Evolutionary conservation across 192 early-diverging fungal genomes (phyloP).

Genomic region (Mortierella hygrophila): DNA sequence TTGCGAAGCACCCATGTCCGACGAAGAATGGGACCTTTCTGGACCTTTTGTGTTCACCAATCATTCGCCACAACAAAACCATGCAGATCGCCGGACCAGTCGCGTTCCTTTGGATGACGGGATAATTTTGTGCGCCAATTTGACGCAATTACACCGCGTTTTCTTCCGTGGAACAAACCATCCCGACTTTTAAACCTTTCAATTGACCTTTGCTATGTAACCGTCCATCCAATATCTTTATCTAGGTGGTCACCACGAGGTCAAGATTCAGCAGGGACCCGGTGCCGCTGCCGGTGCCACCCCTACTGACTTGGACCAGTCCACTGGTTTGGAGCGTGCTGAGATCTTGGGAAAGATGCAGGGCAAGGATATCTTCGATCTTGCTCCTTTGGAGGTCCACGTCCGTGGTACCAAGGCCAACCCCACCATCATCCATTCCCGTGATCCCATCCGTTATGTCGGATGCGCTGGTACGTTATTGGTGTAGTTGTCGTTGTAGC

Average conservation of each 20-base stretch:
- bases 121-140: background rate
- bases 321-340: constrained; percentile 91
- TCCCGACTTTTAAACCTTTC: background rate
- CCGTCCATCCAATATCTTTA: constrained; percentile 10
- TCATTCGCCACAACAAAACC: background rate
- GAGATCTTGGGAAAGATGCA: constrained; percentile 88
- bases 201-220: background rate
- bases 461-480: constrained; percentile 89
- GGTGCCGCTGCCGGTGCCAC: constrained; percentile 79
- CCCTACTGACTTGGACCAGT: constrained; percentile 88
- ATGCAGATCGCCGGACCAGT: background rate
- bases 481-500: constrained; percentile 8
- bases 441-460: constrained; percentile 85
- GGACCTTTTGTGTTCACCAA: background rate
- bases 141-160: background rate
- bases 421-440: constrained; percentile 89
- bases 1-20: background rate
- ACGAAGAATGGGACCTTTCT: background rate
- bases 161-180: background rate
- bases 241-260: constrained; percentile 51
- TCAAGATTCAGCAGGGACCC: constrained; percentile 65
- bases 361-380: constrained; percentile 91
- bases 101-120: background rate
- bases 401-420: constrained; percentile 84
- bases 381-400: constrained; percentile 81